Conservation (phyloP, 371 early-diverging fungal genomes). For the Lichtheimia ornata region DNA sequence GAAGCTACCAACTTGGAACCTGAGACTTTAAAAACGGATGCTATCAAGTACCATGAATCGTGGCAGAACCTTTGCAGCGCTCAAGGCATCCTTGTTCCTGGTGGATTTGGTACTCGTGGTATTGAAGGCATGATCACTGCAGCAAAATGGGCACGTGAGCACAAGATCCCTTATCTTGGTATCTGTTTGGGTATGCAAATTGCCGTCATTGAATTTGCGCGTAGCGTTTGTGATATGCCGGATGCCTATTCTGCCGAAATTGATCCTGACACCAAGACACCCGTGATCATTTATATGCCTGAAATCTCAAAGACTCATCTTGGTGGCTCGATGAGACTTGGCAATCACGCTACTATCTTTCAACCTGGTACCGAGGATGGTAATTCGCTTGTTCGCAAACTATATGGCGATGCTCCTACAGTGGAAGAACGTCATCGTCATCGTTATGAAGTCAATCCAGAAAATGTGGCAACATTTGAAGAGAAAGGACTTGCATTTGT, state of each 20-base stretch:
- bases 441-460: conserved; percentile 97
- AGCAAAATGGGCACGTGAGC: conserved; percentile 97
- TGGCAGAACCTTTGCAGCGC: conserved; percentile 88
- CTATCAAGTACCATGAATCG: conserved; percentile 91
- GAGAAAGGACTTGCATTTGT: conserved; percentile 88
- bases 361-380: conserved; percentile 57
- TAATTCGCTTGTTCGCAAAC: conserved; percentile 48
- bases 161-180: conserved; percentile 96
- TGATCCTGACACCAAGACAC: conserved; percentile 66
- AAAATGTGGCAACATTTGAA: conserved; percentile 79
- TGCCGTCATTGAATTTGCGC: conserved; percentile 97
- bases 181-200: conserved; percentile 99
- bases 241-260: conserved; percentile 90
- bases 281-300: conserved; percentile 94
- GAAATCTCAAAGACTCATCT: conserved; percentile 92
- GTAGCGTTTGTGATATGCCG: conserved; percentile 88
- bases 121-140: conserved; percentile 97
- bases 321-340: conserved; percentile 97
- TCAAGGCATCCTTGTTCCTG: conserved; percentile 97
- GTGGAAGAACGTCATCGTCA: conserved; percentile 98
- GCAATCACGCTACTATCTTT: conserved; percentile 87
- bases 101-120: conserved; percentile 98
- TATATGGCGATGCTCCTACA: conserved; percentile 69
- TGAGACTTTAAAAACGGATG: conserved; percentile 66
- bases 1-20: conserved; percentile 92